Percentiles rank a stretch among this genome's conserved stretches.
Conservation (phyloP, 2,329 filamentous ascomycete species). For the Rachicladosporium sp. region DNA sequence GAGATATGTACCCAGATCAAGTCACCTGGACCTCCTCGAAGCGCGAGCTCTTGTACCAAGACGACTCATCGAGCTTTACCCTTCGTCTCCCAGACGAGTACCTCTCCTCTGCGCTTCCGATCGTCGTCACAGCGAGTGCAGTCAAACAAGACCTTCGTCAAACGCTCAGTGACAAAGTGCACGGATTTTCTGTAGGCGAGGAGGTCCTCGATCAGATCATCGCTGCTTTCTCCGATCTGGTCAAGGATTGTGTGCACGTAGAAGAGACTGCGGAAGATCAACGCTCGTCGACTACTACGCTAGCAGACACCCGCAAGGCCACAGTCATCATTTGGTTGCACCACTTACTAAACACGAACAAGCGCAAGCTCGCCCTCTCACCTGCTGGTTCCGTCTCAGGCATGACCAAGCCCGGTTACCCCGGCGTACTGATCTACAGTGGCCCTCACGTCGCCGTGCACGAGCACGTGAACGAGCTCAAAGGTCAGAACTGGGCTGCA, state of each 20-base stretch:
- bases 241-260: constrained; percentile 9
- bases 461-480: constrained; percentile 31
- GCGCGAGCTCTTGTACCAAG: constrained; percentile 27
- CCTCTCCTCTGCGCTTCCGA: constrained; percentile 24
- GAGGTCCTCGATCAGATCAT: constrained; percentile 33
- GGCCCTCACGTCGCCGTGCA: constrained; percentile 26
- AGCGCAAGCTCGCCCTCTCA: constrained; percentile 32
- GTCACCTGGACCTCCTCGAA: constrained; percentile 21
- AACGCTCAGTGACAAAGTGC: constrained; percentile 21
- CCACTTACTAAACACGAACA: constrained; percentile 34
- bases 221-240: constrained; percentile 24
- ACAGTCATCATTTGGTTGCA: constrained; percentile 37
- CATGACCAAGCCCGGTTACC: constrained; percentile 35
- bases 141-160: constrained; percentile 27
- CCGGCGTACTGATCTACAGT: constrained; percentile 32
- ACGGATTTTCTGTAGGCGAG: constrained; percentile 22
- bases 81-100: constrained; percentile 30
- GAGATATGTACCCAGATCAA: constrained; percentile 34
- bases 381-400: constrained; percentile 25
- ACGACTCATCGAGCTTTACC: constrained; percentile 15
- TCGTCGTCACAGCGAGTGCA: constrained; percentile 26
- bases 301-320: constrained; percentile 10
- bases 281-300: too few relatives aligned
- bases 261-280: background rate
- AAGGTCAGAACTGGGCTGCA: constrained; percentile 33